Evolutionary conservation across 345 rosid genomes (phyloP).

Genomic region (Sonneratia alba): DNA sequence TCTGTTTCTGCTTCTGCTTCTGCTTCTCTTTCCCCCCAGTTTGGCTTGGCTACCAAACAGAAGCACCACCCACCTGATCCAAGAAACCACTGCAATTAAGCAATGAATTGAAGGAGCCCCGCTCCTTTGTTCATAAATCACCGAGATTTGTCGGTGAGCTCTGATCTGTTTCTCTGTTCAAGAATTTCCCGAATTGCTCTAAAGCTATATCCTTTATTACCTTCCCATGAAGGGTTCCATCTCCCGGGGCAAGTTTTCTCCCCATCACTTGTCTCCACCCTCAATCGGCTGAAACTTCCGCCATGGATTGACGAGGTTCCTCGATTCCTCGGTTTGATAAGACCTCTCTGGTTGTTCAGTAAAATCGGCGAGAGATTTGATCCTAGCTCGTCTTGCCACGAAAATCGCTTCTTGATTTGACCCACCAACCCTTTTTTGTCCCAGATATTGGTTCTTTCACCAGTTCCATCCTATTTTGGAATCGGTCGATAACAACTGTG

Average conservation of each 20-base stretch:
- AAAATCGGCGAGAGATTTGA: background rate
- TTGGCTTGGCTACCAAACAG: background rate
- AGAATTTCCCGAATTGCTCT: background rate
- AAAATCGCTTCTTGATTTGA: background rate
- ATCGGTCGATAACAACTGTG: background rate
- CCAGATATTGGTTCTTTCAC: background rate
- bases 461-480: background rate
- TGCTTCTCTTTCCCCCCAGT: background rate
- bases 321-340: background rate
- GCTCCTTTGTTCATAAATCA: background rate
- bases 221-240: constrained; percentile 12
- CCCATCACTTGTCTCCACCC: background rate
- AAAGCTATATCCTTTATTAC: constrained; percentile 8
- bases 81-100: constrained; percentile 1
- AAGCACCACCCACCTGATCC: background rate
- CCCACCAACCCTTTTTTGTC: background rate
- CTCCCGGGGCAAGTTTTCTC: background rate
- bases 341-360: background rate
- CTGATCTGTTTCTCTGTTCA: constrained; percentile 23
- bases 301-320: background rate
- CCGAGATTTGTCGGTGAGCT: constrained; percentile 77
- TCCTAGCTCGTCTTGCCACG: too few relatives aligned
- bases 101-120: background rate
- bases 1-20: too few relatives aligned
- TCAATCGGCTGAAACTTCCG: background rate